Evolutionary conservation across 371 early-diverging fungal species (phyloP), one percentile per base, ranked within the genome.

Genomic region (Lichtheimia ornata): DNA sequence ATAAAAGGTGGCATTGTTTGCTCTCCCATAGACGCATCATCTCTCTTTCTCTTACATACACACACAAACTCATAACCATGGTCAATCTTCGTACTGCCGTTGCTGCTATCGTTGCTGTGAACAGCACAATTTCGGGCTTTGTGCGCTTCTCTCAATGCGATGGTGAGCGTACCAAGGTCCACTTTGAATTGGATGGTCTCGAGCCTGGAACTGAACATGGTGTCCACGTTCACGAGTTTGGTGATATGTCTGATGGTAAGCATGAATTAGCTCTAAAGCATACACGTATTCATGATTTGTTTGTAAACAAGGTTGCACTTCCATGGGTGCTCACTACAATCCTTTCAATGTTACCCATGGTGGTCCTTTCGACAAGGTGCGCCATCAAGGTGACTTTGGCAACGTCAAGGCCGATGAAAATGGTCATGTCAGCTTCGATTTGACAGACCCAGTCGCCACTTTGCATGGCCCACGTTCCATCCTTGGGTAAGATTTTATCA

Each of bases 371-470:
- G 83, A 69, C 59, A 53, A 76, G 41, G 54, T 76, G 24, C 90
- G 92, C 60, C 96, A 96, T 79, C 89, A 83, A 47, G 95, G 95
- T 60, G 95, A 96, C 73, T 85, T 94, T 65, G 96, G 95, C 59
- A 95, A 94, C 80, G 67, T 94, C 50, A 61, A 50, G 4, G 91
- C 85, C 13, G 71, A 72, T 35, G 68, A 70, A 5, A 69, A 81
- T 58, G 90, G 91, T 25, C 68, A 64, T 28, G 85, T 86, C 50
- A 71, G 73, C 42, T 63, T 86, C 60, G 65, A 76, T 42, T 25
- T 81, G 50, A 61, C 70, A 14, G 94, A 91, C 64, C 51, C 64
- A 6, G 75, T 76, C 62, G 64, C 92, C 63, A 82, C 84, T 62
- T 84, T 95, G 56, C 79, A 81, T 61, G 94, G 94, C 59, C 79